Conservation (phyloP, 2,329 filamentous ascomycete genomes). For the Orbilia oligospora region DNA sequence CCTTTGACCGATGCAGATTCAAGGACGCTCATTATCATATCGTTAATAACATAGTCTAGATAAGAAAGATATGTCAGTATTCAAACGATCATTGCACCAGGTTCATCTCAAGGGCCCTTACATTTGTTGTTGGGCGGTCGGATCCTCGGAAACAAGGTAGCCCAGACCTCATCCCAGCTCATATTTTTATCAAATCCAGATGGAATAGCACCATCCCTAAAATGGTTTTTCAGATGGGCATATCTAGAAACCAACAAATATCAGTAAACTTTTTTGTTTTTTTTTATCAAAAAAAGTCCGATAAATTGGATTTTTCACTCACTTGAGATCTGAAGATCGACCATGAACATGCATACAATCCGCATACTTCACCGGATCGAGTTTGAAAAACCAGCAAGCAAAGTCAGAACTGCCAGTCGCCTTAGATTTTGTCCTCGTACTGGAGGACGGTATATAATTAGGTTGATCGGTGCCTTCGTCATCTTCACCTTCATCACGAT, state of each 20-base stretch:
- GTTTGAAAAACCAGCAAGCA: slow-evolving; percentile 58
- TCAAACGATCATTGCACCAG: background rate
- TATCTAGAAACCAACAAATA: slow-evolving; percentile 15
- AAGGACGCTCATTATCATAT: slow-evolving; percentile 55
- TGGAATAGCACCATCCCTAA: slow-evolving; percentile 29
- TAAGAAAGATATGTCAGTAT: background rate
- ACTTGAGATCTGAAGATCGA: slow-evolving; percentile 57
- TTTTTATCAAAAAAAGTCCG: background rate
- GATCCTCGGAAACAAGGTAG: slow-evolving; percentile 43
- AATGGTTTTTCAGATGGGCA: slow-evolving; percentile 52
- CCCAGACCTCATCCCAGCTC: slow-evolving; percentile 58
- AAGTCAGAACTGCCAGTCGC: slow-evolving; percentile 31
- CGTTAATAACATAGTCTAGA: slow-evolving; percentile 55
- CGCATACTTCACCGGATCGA: slow-evolving; percentile 53
- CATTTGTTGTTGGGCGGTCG: slow-evolving; percentile 50
- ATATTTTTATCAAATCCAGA: slow-evolving; percentile 53
- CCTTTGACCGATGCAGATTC: slow-evolving; percentile 31
- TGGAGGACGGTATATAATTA: slow-evolving; percentile 45
- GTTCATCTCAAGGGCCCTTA: background rate
- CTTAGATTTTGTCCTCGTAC: slow-evolving; percentile 21
- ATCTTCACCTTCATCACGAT: slow-evolving; percentile 36
- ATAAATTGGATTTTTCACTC: background rate
- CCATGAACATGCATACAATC: slow-evolving; percentile 56
- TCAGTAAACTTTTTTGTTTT: background rate
- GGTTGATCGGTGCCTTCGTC: slow-evolving; percentile 16